These are phyloP conservation scores for Paramecium bursaria DNA, from an alignment of 73 alveolate species.

Conservation along the genomic window DNA sequence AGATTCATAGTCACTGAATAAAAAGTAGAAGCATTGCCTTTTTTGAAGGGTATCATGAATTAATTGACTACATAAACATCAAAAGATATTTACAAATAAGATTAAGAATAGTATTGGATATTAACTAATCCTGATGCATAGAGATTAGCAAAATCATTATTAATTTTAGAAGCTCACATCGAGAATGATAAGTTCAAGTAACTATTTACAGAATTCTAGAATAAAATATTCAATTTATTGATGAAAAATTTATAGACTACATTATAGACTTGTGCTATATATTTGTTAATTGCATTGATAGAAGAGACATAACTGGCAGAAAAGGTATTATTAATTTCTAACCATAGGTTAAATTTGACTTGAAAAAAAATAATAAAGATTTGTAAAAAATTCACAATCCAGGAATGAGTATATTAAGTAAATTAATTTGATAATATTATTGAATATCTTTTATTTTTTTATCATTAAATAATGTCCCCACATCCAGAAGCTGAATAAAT, in stretches of 20 bases:
- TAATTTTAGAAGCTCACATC: neutral
- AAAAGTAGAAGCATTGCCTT: neutral
- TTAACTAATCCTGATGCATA: slow-evolving; percentile 42
- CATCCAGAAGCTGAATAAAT: no score
- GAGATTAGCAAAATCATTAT: slow-evolving; percentile 30
- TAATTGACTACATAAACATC: neutral
- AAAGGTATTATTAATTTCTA: neutral
- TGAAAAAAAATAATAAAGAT: no score
- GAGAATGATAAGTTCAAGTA: neutral
- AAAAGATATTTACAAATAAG: neutral
- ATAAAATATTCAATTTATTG: neutral
- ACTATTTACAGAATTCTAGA: neutral
- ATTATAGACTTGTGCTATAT: neutral
- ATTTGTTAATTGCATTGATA: slow-evolving; percentile 31
- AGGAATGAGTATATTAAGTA: no score
- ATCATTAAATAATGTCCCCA: no score
- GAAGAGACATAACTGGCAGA: slow-evolving; percentile 10
- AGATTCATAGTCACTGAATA: neutral
- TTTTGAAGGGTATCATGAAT: neutral
- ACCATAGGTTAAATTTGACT: no score
- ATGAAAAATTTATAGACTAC: neutral
- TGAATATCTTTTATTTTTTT: no score
- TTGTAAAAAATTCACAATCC: no score
- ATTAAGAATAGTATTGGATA: slow-evolving; percentile 45
- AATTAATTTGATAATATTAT: no score